These are phyloP conservation scores for Apiotrichum veenhuisii DNA, from an alignment of 1,284 basidiomycete species.

Conservation along the genomic window DNA sequence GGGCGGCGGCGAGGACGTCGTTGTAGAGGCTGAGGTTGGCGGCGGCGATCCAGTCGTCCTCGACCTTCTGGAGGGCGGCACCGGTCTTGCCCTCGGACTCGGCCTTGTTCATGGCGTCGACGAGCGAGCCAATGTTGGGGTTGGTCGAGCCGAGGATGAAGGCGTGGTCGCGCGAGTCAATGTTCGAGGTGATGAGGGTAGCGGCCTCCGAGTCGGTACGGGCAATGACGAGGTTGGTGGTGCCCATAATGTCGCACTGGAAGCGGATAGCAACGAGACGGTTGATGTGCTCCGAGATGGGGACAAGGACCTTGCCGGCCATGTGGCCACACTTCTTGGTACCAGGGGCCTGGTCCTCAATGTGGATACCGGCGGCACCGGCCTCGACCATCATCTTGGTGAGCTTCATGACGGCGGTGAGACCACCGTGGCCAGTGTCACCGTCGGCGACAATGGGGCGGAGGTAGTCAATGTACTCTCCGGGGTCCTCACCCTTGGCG, in stretches of 20 bases:
- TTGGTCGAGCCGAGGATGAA: slow-evolving; percentile 95
- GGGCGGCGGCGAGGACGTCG: slow-evolving; percentile 66
- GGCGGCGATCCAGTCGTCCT: slow-evolving; percentile 76
- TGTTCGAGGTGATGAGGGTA: slow-evolving; percentile 92
- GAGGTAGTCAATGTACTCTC: slow-evolving; percentile 69
- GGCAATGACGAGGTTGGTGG: slow-evolving; percentile 69
- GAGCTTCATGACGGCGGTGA: slow-evolving; percentile 93
- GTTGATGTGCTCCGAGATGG: slow-evolving; percentile 73
- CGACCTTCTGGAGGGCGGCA: slow-evolving; percentile 73
- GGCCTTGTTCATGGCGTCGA: slow-evolving; percentile 76
- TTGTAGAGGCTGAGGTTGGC: slow-evolving; percentile 80
- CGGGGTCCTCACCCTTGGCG: slow-evolving; percentile 53
- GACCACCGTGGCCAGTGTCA: slow-evolving; percentile 69
- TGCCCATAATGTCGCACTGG: slow-evolving; percentile 76
- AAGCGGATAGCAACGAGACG: slow-evolving; percentile 70
- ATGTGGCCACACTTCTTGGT: slow-evolving; percentile 61
- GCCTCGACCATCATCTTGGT: slow-evolving; percentile 76
- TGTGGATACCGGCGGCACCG: slow-evolving; percentile 68
- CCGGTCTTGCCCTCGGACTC: slow-evolving; percentile 76
- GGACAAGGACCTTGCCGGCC: slow-evolving; percentile 65
- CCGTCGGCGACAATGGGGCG: slow-evolving; percentile 91
- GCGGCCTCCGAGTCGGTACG: slow-evolving; percentile 84
- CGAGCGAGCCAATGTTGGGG: slow-evolving; percentile 63
- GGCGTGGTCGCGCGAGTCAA: slow-evolving; percentile 91
- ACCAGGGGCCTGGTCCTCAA: slow-evolving; percentile 68